Evolutionary conservation across 345 rosid species (phyloP).

Genomic region (Turritis glabra): DNA sequence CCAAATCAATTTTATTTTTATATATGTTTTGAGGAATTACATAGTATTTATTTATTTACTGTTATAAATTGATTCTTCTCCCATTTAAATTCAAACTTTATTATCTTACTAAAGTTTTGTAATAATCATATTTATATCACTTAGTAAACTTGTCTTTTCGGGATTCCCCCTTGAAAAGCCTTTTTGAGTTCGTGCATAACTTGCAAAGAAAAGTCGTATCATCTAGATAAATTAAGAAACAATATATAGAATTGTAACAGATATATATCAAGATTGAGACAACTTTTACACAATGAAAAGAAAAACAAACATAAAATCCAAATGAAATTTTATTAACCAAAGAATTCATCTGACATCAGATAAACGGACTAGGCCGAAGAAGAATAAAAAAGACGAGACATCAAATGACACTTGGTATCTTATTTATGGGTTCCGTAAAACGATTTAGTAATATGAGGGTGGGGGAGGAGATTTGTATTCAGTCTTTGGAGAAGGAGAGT

Average conservation of each 20-base stretch:
- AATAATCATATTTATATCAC: too few species aligned
- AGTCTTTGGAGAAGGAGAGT: constrained; percentile 1
- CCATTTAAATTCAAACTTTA: too few species aligned
- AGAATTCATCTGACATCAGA: background rate
- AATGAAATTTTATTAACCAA: constrained; percentile 8
- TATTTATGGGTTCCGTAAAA: background rate
- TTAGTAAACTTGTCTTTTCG: too few species aligned
- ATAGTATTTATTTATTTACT: too few species aligned
- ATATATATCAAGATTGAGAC: background rate
- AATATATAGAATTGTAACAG: background rate
- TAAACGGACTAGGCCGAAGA: background rate
- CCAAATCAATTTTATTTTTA: too few species aligned
- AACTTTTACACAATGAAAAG: background rate
- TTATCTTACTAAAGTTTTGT: too few species aligned
- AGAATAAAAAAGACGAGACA: background rate
- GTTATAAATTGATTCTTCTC: too few species aligned
- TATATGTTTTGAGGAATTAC: too few species aligned
- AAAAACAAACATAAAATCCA: background rate
- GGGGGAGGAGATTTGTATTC: constrained; percentile 11
- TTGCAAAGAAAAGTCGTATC: too few species aligned
- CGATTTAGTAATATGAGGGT: background rate
- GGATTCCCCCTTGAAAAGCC: too few species aligned
- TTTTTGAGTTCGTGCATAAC: too few species aligned
- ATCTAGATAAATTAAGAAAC: background rate
- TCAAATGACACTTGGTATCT: background rate